Conservation (phyloP, 2,329 filamentous ascomycete genomes). For the Colletotrichum theobromicola region DNA sequence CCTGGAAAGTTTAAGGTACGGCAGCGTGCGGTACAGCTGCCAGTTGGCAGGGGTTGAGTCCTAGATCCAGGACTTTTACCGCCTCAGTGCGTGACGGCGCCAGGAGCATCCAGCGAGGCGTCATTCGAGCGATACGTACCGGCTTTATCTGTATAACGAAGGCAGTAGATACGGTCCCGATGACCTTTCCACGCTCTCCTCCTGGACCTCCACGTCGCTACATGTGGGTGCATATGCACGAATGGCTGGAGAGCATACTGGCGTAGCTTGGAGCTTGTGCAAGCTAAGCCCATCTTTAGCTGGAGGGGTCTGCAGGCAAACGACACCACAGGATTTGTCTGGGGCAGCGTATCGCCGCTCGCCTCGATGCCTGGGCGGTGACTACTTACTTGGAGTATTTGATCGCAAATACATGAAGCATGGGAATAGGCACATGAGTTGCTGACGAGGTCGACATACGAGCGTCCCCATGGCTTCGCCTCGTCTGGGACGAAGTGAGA, state of each 20-base stretch:
- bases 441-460: not conserved
- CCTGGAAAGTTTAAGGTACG: slow-evolving; percentile 1
- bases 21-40: not conserved
- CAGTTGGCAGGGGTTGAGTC: slow-evolving; percentile 13
- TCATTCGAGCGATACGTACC: slow-evolving; percentile 3
- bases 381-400: not conserved
- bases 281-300: slow-evolving; percentile 4
- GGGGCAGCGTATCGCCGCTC: not conserved
- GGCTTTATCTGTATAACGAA: not conserved
- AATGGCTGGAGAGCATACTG: slow-evolving; percentile 4
- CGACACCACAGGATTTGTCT: not conserved
- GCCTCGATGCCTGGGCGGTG: not conserved
- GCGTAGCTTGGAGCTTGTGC: slow-evolving; percentile 9
- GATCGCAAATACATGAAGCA: not conserved
- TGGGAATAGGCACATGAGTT: not conserved
- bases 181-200: not conserved
- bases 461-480: not conserved
- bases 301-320: not conserved
- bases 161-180: not conserved
- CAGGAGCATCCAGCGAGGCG: slow-evolving; percentile 2
- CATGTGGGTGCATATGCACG: slow-evolving; percentile 17
- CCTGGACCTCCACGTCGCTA: not conserved
- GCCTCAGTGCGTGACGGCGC: not conserved
- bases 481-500: not conserved
- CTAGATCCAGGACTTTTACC: slow-evolving; percentile 17